These are phyloP conservation scores for Aspergillus sparsus DNA, from an alignment of 495 filamentous ascomycete genomes.

Conservation along the genomic window DNA sequence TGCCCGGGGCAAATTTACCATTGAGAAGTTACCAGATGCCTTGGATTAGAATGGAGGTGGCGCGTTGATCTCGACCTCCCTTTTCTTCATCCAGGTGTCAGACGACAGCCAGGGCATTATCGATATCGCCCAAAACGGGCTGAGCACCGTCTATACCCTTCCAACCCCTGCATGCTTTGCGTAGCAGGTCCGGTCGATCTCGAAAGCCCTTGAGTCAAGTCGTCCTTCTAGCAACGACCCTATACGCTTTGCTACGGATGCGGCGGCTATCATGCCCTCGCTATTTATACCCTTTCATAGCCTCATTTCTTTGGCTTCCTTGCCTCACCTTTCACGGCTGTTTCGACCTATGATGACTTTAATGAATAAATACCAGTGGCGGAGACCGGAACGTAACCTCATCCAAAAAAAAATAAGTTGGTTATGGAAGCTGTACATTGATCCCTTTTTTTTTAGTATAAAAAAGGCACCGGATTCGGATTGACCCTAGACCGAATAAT, in stretches of 20 bases:
- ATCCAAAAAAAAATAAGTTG: background rate
- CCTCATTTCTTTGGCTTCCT: no score
- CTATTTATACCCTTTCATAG: no score
- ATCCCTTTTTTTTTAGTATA: no score
- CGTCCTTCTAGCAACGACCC: no score
- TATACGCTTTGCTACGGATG: no score
- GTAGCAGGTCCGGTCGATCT: background rate
- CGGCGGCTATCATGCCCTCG: no score
- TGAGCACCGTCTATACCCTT: background rate
- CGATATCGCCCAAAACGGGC: background rate
- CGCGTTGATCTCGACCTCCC: background rate
- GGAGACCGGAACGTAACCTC: background rate
- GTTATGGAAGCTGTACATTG: no score
- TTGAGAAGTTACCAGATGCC: conserved; percentile 86
- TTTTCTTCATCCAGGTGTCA: background rate
- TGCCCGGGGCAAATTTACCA: conserved; percentile 82
- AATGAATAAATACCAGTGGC: background rate
- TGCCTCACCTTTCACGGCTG: no score
- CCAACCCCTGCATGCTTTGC: background rate
- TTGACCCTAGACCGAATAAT: no score
- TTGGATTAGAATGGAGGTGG: conserved; percentile 45
- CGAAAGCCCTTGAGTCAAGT: no score
- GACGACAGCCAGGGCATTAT: background rate
- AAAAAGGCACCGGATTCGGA: no score
- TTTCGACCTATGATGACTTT: background rate